Percentiles rank a stretch among this genome's conserved stretches.
Conservation (phyloP, 2,329 filamentous ascomycete species). For the Amesomyces nigricolor region DNA sequence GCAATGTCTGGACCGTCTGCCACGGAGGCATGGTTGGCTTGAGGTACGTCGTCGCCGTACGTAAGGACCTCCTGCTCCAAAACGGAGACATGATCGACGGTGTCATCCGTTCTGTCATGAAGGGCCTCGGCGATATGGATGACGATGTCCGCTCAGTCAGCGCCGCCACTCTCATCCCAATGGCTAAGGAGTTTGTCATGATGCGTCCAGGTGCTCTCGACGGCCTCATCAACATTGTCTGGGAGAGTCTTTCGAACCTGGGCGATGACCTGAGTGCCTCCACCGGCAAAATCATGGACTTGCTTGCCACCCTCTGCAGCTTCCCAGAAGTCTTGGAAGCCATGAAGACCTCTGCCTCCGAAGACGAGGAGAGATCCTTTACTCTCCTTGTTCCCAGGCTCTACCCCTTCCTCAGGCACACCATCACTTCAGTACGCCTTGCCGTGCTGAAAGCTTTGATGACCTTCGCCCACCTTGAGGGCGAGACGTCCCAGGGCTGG, state of each 20-base stretch:
- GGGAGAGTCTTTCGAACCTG: constrained; percentile 94
- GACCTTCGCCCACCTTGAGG: constrained; percentile 85
- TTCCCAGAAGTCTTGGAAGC: constrained; percentile 88
- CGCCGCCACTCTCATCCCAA: constrained; percentile 93
- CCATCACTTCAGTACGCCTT: constrained; percentile 89
- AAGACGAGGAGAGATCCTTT: constrained; percentile 84
- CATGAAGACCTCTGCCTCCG: constrained; percentile 83
- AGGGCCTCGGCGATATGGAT: constrained; percentile 81
- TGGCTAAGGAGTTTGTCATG: constrained; percentile 89
- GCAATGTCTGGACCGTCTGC: constrained; percentile 85
- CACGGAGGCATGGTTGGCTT: constrained; percentile 98
- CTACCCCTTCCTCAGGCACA: constrained; percentile 94
- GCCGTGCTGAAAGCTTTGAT: constrained; percentile 88
- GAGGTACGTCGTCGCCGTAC: constrained; percentile 88
- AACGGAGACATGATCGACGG: constrained; percentile 86
- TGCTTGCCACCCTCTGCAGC: constrained; percentile 89
- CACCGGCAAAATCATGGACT: constrained; percentile 97
- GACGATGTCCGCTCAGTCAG: constrained; percentile 96
- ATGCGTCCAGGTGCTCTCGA: constrained; percentile 74
- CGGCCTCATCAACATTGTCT: constrained; percentile 85
- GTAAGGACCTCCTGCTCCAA: constrained; percentile 83
- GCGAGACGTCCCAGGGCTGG: constrained; percentile 79
- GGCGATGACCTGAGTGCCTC: constrained; percentile 95
- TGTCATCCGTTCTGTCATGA: constrained; percentile 88
- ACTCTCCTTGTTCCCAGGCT: constrained; percentile 86